phyloP scores from a whole-genome alignment of 2,329 filamentous ascomycete species.

The Metarhizium brunneum region DNA sequence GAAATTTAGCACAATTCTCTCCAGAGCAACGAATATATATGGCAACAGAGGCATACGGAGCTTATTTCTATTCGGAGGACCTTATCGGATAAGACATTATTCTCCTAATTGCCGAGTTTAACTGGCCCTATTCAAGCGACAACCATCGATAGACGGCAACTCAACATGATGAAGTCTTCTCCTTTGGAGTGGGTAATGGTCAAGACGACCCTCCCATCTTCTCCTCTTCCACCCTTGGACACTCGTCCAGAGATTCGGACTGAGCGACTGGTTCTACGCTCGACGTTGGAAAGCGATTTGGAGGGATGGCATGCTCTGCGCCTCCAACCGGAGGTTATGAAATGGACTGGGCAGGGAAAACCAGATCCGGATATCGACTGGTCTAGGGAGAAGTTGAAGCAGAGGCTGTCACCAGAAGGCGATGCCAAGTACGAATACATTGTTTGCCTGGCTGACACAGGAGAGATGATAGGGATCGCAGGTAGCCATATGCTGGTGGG shows the following conservation, averaged over 20 bases:
- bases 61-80: too few species aligned
- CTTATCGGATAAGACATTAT: too few species aligned
- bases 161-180: constrained; percentile 2
- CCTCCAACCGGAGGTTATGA: constrained; percentile 52
- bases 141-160: too few species aligned
- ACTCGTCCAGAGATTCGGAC: constrained; percentile 35
- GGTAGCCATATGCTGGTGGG: constrained; percentile 28
- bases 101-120: too few species aligned
- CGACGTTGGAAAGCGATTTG: constrained; percentile 39
- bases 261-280: constrained; percentile 45
- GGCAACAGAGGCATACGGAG: too few species aligned
- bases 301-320: constrained; percentile 42
- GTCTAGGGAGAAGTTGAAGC: constrained; percentile 30
- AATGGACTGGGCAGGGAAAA: constrained; percentile 36
- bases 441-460: constrained; percentile 36
- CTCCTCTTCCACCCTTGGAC: constrained; percentile 29
- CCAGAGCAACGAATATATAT: neutral
- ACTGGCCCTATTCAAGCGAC: too few species aligned
- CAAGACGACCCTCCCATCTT: constrained; percentile 37
- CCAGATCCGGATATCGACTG: constrained; percentile 34
- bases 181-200: constrained; percentile 28
- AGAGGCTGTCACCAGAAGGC: constrained; percentile 40
- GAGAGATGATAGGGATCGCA: constrained; percentile 42
- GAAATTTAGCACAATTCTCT: neutral
- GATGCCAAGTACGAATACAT: constrained; percentile 45